These are phyloP conservation scores for Fusarium sp. DNA, from an alignment of 2,329 filamentous ascomycete species.

Conservation along the genomic window DNA sequence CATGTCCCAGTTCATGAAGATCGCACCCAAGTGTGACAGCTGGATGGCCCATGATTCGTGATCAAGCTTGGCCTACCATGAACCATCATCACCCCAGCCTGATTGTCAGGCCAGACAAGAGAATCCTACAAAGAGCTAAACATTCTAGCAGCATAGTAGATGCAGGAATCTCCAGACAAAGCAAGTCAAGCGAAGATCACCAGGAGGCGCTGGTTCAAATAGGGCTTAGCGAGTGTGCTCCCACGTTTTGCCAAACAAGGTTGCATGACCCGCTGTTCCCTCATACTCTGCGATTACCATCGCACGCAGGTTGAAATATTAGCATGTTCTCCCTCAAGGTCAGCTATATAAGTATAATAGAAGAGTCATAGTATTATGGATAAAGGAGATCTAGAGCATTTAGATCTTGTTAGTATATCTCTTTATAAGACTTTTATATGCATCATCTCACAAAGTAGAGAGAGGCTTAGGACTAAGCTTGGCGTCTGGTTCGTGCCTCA, in stretches of 20 bases:
- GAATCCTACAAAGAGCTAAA: not conserved
- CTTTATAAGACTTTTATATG: no score
- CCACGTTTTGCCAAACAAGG: not conserved
- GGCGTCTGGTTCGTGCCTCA: no score
- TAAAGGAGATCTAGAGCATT: no score
- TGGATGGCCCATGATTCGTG: not conserved
- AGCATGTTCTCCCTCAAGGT: no score
- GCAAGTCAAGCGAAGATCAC: slow-evolving; percentile 1
- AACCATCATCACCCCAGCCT: not conserved
- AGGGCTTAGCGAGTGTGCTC: not conserved
- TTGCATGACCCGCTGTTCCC: not conserved
- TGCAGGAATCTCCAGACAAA: not conserved
- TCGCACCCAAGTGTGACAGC: not conserved
- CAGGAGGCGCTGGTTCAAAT: not conserved
- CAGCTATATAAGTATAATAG: no score
- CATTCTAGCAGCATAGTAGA: not conserved
- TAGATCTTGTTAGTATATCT: no score
- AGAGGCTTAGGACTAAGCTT: no score
- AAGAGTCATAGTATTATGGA: no score
- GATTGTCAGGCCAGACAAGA: not conserved
- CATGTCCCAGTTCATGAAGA: not conserved
- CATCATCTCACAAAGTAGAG: no score
- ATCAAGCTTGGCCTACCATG: not conserved
- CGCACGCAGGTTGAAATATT: no score
- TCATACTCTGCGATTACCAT: not conserved